Evolutionary conservation across 2,329 filamentous ascomycete species (phyloP).

Genomic region (Colletotrichum navitas): DNA sequence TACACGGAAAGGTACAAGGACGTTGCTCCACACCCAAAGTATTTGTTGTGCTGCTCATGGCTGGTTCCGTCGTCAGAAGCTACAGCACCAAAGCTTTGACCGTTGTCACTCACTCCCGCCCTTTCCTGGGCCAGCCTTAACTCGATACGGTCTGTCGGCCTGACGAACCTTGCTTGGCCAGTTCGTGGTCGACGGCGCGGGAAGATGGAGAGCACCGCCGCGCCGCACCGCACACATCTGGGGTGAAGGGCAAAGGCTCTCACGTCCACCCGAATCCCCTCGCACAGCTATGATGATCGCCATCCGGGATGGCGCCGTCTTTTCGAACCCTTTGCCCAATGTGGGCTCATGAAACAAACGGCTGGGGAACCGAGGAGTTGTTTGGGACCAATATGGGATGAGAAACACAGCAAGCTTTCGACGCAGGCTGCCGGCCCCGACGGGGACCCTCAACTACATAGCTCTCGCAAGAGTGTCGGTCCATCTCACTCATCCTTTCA

Average conservation of each 20-base stretch:
- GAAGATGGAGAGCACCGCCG: neutral
- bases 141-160: neutral
- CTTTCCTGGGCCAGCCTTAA: neutral
- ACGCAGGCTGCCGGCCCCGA: conserved; percentile 20
- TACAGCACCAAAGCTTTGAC: conserved; percentile 28
- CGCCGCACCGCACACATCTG: neutral
- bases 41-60: conserved; percentile 4
- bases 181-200: neutral
- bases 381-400: conserved; percentile 27
- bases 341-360: conserved; percentile 33
- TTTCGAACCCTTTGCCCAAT: conserved; percentile 29
- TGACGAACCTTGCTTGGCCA: conserved; percentile 4
- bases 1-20: conserved; percentile 5
- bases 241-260: neutral
- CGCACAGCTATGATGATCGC: conserved; percentile 36
- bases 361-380: conserved; percentile 8
- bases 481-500: conserved; percentile 16
- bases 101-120: conserved; percentile 21
- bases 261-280: conserved; percentile 9
- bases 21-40: conserved; percentile 22
- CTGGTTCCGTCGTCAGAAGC: conserved; percentile 16
- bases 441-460: neutral
- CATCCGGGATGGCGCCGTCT: conserved; percentile 37
- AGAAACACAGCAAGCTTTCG: conserved; percentile 26
- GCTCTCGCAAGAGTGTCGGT: neutral